Base-by-base conservation (phyloP, 1,284 basidiomycete genomes). In the Tilletia horrida region DNA sequence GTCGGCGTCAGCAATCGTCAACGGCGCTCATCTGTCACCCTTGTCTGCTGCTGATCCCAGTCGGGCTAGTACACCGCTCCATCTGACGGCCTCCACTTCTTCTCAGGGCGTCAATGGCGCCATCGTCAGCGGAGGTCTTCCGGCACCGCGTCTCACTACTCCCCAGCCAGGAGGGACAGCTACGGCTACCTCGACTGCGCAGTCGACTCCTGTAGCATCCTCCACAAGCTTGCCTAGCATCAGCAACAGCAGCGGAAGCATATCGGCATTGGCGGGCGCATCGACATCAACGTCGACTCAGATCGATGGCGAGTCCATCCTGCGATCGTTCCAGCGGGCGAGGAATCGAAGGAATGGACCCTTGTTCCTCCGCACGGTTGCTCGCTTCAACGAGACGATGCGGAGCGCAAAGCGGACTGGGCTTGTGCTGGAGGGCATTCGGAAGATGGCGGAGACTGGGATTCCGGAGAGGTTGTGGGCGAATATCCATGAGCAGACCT, bases 401-500 rank as follows among this genome's bases (percentile, higher is more conserved):
- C 68, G 67, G n/a, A 69, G 76, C 9, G 75, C 86, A 3, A 83
- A 83, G 47, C 63, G 69, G 1, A 66, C 76, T 2, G 84, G 83
- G 0, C 66, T 74, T 0, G 70, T 86, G 52, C 63, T 68, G 2
- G 67, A 63, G 27, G 82, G 82, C 29, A 76, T 84, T 3, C 25
- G 47, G 2, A n/a, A 25, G 3, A 75, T 83, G 69, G 18, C 44
- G 27, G 29, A 71, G 71, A 65, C 78, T 48, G 71, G 75, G 63
- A 73, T 83, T 21, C 75, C 76, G 0, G 78, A 82, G 66, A 74
- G 75, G 14, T 73, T 86, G 1, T 87, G 86, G 86, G 78, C 82
- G 27, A 76, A 83, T 63, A 82, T 86, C 13, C 83, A 85, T 66
- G 84, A 84, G 25, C 85, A 86, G 78, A 83, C 84, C 21, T 87